These are phyloP conservation scores for Apiotrichum montevideense DNA, from an alignment of 1,284 basidiomycete genomes.

Conservation along the genomic window DNA sequence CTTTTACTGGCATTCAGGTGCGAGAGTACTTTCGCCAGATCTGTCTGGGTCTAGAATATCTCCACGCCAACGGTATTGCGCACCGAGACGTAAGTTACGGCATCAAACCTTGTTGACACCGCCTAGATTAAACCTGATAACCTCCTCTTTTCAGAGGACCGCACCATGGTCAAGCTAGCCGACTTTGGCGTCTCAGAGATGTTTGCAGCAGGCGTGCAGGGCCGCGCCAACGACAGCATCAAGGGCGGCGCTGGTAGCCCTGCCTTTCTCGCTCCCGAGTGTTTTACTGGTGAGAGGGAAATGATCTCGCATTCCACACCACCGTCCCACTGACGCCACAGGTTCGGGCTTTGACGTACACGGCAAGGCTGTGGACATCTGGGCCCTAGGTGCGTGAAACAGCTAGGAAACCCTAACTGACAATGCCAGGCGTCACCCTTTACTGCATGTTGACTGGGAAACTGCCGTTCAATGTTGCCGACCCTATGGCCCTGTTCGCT, in stretches of 20 bases:
- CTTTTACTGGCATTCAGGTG: slow-evolving; percentile 27
- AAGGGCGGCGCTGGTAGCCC: slow-evolving; percentile 51
- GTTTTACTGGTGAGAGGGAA: slow-evolving; percentile 30
- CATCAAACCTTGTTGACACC: neutral
- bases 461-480: slow-evolving; percentile 51
- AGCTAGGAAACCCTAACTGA: neutral
- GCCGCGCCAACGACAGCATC: slow-evolving; percentile 43
- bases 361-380: slow-evolving; percentile 53
- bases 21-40: slow-evolving; percentile 53
- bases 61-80: slow-evolving; percentile 53
- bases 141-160: slow-evolving; percentile 50
- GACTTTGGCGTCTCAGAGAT: slow-evolving; percentile 57
- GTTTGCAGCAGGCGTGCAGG: slow-evolving; percentile 42
- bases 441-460: slow-evolving; percentile 53
- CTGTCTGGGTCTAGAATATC: slow-evolving; percentile 51
- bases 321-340: neutral
- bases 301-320: too few species aligned
- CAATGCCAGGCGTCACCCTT: slow-evolving; percentile 49
- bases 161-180: slow-evolving; percentile 52
- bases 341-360: slow-evolving; percentile 33
- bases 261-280: slow-evolving; percentile 55
- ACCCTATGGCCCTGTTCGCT: slow-evolving; percentile 51
- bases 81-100: slow-evolving; percentile 47
- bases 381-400: slow-evolving; percentile 49
- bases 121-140: slow-evolving; percentile 53